Evolutionary conservation across 768 basidiomycete genomes (phyloP).

Genomic region (Sarcodon sp.): DNA sequence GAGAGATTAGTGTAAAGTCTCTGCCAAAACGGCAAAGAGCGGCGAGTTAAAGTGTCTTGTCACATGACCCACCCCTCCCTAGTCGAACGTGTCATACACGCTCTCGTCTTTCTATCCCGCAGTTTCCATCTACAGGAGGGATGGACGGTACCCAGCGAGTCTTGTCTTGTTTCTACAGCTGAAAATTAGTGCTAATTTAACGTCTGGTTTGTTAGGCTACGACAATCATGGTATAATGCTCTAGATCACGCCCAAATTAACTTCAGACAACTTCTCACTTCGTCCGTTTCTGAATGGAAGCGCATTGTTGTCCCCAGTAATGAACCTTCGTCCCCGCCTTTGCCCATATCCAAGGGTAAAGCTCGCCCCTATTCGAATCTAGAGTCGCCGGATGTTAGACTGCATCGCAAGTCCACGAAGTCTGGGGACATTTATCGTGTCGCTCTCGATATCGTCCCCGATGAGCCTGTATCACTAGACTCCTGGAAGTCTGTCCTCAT

Average conservation of each 20-base stretch:
- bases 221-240: slow-evolving; percentile 72
- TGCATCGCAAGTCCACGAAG: slow-evolving; percentile 63
- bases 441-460: slow-evolving; percentile 70
- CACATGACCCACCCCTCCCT: background rate
- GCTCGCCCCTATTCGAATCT: slow-evolving; percentile 33
- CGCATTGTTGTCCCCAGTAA: slow-evolving; percentile 42
- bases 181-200: background rate
- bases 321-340: slow-evolving; percentile 8
- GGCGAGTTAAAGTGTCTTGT: background rate
- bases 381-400: slow-evolving; percentile 57
- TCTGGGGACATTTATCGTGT: slow-evolving; percentile 74
- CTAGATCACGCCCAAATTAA: slow-evolving; percentile 62
- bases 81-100: background rate
- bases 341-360: slow-evolving; percentile 48
- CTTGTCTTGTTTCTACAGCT: background rate
- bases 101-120: background rate
- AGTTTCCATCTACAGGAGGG: background rate
- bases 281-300: slow-evolving; percentile 73
- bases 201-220: slow-evolving; percentile 36
- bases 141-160: background rate
- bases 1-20: too few relatives aligned
- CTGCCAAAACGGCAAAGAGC: background rate
- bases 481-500: slow-evolving; percentile 71
- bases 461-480: slow-evolving; percentile 47
- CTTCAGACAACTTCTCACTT: slow-evolving; percentile 68